Evolutionary conservation across 2,329 filamentous ascomycete species (phyloP), one percentile per base, ranked within the genome.

Genomic region (Penicillium hesseltinei): DNA sequence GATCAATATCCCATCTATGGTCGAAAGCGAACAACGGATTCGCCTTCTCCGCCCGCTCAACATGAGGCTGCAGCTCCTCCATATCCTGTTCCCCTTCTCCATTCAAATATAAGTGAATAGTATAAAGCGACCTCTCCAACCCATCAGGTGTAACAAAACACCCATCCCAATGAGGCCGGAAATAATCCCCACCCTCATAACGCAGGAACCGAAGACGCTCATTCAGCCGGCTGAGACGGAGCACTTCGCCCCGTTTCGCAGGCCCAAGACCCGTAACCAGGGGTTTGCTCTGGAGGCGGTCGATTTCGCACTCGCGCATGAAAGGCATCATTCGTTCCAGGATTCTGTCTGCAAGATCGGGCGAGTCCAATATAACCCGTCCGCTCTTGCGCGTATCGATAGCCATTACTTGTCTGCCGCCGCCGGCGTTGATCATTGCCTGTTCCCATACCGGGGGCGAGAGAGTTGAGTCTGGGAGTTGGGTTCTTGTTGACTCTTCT

Each of bases 321-420:
- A 75, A 73, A 5, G 74, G 74, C 56, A 74, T 70, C 15, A 84
- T 71, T 10, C 90, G 81, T 40, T 75, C 77, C 81, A 88, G 88
- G 0, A 94, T 66, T 23, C 84, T 82, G 25, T 83, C 79, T 0
- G 84, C 86, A 1, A 93, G 63, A 1, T 83, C 82, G 48, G 80
- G 77, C 15, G 82, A 75, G 67, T 94, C 89, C 83, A 86, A 90
- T 63, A 94, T 88, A 62, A 93, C 90, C 3, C 90, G 82, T n/a
- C 88, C 88, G 66, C 88, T 88, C 59, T 89, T 87, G 17, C 90
- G 81, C 48, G 84, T 84, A 9, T 84, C 80, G 1, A 81, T 77
- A 4, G 80, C 74, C 42, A 86, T 71, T 3, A 78, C 73, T 73
- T 93, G 86, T 56, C 71, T 76, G 3, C 88, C 88, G 5, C 72